Conservation (phyloP, 2,329 filamentous ascomycete species). For the Malbranchea cinnamomea region DNA sequence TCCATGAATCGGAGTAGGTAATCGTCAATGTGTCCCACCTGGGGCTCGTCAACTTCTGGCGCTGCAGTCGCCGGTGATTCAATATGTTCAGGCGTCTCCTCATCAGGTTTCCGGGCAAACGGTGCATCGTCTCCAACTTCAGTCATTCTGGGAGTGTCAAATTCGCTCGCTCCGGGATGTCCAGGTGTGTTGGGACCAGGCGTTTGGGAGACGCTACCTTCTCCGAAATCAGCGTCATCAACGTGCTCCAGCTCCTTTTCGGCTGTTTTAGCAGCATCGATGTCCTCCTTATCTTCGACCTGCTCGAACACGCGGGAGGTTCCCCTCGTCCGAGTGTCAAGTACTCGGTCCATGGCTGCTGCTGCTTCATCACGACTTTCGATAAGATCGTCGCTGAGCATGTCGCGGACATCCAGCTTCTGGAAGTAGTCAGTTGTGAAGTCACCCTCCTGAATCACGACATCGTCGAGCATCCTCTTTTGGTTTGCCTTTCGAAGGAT, state of each 20-base stretch:
- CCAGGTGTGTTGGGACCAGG: constrained; percentile 14
- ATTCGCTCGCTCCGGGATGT: constrained; percentile 15
- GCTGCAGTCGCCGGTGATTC: constrained; percentile 13
- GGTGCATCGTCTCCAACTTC: constrained; percentile 20
- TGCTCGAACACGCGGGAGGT: constrained; percentile 66
- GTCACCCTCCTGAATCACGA: constrained; percentile 94
- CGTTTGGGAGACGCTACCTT: constrained; percentile 34
- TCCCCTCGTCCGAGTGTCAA: constrained; percentile 51
- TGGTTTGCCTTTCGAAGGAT: constrained; percentile 93
- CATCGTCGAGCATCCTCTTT: constrained; percentile 93
- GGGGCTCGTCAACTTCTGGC: constrained; percentile 24
- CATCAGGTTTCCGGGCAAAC: constrained; percentile 5
- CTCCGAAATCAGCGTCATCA: constrained; percentile 72
- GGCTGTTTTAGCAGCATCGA: constrained; percentile 70
- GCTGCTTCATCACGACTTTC: constrained; percentile 58
- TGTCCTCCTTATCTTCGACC: constrained; percentile 85
- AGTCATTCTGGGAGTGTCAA: constrained; percentile 21
- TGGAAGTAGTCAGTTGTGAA: constrained; percentile 97
- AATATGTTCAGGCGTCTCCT: constrained; percentile 10
- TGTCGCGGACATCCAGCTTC: constrained; percentile 54
- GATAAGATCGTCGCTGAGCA: constrained; percentile 44
- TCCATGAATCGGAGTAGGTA: constrained; percentile 60
- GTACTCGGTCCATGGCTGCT: constrained; percentile 71
- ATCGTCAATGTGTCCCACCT: constrained; percentile 52
- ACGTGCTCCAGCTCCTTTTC: constrained; percentile 75